Conservation (phyloP, 495 filamentous ascomycete species). For the Lasiosphaeria miniovina region DNA sequence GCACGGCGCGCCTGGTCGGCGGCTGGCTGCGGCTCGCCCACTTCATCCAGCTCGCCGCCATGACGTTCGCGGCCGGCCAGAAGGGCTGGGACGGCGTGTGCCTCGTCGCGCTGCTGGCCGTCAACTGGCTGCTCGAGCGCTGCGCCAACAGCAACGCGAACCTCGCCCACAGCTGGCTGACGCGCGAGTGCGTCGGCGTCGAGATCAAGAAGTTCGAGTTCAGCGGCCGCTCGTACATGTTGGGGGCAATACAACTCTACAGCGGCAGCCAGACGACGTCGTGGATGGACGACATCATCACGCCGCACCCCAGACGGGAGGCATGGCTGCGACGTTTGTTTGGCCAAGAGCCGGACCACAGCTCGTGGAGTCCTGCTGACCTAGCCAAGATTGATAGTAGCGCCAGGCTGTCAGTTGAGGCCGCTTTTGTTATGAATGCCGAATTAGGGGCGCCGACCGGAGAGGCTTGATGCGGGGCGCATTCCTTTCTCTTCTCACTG, state of each 20-base stretch:
- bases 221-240: constrained; percentile 1
- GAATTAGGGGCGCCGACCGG: too few relatives aligned
- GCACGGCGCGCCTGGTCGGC: not conserved
- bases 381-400: not conserved
- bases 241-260: constrained; percentile 4
- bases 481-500: too few relatives aligned
- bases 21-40: not conserved
- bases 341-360: not conserved
- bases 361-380: constrained; percentile 2
- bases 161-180: not conserved
- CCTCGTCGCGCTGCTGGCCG: not conserved
- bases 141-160: not conserved
- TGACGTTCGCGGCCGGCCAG: constrained; percentile 4
- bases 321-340: not conserved
- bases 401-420: not conserved
- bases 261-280: constrained; percentile 4
- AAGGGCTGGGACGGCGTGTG: constrained; percentile 4
- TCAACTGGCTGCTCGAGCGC: constrained; percentile 1
- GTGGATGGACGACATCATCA: constrained; percentile 11
- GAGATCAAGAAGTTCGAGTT: constrained; percentile 3
- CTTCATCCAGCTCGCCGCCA: constrained; percentile 2
- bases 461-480: too few relatives aligned
- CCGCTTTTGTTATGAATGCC: too few relatives aligned
- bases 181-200: not conserved
- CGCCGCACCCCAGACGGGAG: constrained; percentile 4